Evolutionary conservation across 768 basidiomycete genomes (phyloP), one percentile per base, ranked within the genome.

Genomic region (Lentinula boryana): DNA sequence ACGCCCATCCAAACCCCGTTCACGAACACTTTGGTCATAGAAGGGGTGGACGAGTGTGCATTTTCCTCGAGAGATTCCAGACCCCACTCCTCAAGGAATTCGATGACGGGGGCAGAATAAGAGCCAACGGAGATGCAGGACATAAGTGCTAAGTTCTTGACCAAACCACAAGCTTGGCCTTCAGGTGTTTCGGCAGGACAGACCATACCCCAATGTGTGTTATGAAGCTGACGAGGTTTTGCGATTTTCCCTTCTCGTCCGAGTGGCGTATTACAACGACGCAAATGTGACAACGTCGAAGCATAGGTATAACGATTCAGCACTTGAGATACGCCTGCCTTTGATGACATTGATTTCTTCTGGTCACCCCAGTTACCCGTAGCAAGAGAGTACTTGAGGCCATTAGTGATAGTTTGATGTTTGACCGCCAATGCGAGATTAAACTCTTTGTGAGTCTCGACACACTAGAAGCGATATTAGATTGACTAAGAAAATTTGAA

Each of bases 161-260:
- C 97, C 48, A 98, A 84, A 75, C 97, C 97, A 75, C 97, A 99
- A 63, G 97, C 97, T 72, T 98, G 97, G 50, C 97, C 97, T 85
- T 99, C 97, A 1, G 97, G 97, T 3, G 97, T 99, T 74, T 99
- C 97, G 41, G 97, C 97, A 46, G 97, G 97, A 70, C 97, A 99
- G 18, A 99, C 97, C 97, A 99, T 98, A 40, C 97, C 97, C 97
- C 97, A 99, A 68, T 99, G 97, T 0, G 97, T 98, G 69, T 99
- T 99, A 74, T 99, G 97, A 59, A 99, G 79, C 68, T 99, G 97
- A 67, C 97, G 97, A 60, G 97, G 97, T 72, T 98, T 98, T 50
- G 97, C 97, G 62, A 98, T 98, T 77, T 99, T 99, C 60, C 95
- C 95, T 72, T 98, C 97, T 62, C 97, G 89, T 59, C 97, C 97